These are phyloP conservation scores for Solanum bulbocastanum DNA, from an alignment of 257 asterid genomes.

Conservation along the genomic window DNA sequence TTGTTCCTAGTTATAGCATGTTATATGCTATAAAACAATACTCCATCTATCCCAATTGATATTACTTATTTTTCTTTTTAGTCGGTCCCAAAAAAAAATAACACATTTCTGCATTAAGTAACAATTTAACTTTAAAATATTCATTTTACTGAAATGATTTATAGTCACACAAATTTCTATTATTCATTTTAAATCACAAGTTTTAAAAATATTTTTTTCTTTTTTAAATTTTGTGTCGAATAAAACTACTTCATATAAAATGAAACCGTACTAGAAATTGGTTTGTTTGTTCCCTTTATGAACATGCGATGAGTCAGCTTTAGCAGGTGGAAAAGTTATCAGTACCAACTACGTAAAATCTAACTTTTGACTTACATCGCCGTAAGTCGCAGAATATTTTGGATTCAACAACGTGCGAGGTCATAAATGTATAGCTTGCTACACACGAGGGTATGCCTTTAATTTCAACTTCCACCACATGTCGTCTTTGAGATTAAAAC, in stretches of 20 bases:
- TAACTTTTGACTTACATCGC: neutral
- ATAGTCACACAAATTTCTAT: rapidly evolving
- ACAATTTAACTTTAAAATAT: too few relatives aligned
- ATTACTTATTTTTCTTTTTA: too few relatives aligned
- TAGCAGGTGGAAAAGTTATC: neutral
- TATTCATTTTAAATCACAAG: rapidly evolving
- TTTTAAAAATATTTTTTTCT: rapidly evolving
- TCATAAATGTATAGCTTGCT: neutral
- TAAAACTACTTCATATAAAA: too few relatives aligned
- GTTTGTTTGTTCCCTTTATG: neutral
- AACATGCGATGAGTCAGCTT: neutral
- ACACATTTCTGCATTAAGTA: too few relatives aligned
- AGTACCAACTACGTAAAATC: neutral
- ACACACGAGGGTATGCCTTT: neutral
- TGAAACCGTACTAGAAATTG: neutral
- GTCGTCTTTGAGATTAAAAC: too few relatives aligned
- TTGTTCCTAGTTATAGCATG: neutral
- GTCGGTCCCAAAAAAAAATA: too few relatives aligned
- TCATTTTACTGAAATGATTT: too few relatives aligned
- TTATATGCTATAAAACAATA: too few relatives aligned
- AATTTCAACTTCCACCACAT: neutral
- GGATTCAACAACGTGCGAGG: neutral
- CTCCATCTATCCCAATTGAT: too few relatives aligned
- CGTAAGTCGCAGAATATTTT: neutral
- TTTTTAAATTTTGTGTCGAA: rapidly evolving